A percentile compares a stretch with the other conserved stretches of the same genome.
Conservation (phyloP, 2,329 filamentous ascomycete species). For the Botrytis deweyae region DNA sequence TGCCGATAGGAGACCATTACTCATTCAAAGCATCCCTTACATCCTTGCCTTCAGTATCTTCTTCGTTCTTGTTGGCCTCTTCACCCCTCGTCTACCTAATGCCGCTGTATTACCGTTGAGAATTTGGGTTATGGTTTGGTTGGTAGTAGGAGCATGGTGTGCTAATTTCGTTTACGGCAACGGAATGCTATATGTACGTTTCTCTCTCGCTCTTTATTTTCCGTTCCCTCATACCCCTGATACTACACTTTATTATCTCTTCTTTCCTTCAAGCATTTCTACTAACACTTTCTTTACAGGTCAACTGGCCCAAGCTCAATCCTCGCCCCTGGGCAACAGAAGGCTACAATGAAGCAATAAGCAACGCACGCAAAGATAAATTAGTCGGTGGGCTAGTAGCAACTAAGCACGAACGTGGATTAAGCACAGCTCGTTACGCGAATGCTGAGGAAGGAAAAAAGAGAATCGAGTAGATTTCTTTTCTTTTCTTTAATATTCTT, state of each 20-base stretch:
- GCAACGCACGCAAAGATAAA: constrained; percentile 77
- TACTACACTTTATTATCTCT: not conserved
- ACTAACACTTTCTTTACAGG: constrained; percentile 50
- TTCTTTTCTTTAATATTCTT: not conserved
- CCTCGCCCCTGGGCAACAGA: constrained; percentile 83
- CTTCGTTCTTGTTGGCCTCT: constrained; percentile 71
- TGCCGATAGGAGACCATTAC: constrained; percentile 76
- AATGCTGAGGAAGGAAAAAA: constrained; percentile 98
- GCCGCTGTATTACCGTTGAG: constrained; percentile 78
- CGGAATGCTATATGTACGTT: constrained; percentile 90
- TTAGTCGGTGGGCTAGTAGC: constrained; percentile 74
- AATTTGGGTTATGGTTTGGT: constrained; percentile 78
- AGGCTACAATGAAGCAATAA: constrained; percentile 82
- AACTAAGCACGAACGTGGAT: constrained; percentile 70
- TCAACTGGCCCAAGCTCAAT: constrained; percentile 98
- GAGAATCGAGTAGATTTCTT: constrained; percentile 66
- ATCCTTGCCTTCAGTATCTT: constrained; percentile 75
- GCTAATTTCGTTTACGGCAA: constrained; percentile 76
- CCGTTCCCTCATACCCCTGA: not conserved
- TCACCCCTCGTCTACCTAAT: constrained; percentile 70
- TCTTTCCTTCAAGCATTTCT: not conserved
- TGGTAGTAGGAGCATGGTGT: constrained; percentile 67
- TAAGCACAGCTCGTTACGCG: constrained; percentile 77
- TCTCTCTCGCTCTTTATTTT: not conserved
- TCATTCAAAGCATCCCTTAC: constrained; percentile 94